Evolutionary conservation across 1,284 basidiomycete genomes (phyloP), one percentile per base, ranked within the genome.

Genomic region (Gymnopus androsaceus): DNA sequence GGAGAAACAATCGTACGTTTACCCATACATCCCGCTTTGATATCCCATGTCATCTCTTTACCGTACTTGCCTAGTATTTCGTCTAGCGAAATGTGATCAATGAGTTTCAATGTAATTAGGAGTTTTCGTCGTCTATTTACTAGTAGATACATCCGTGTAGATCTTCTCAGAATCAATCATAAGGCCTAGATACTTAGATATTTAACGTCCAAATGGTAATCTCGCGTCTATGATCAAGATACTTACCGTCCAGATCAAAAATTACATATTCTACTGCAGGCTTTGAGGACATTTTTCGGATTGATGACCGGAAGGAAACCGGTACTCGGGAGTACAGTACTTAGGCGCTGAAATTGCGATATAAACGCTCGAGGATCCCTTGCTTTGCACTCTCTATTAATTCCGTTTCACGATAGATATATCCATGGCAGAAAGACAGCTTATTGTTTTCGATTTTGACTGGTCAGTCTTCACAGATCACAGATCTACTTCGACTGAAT

Each of bases 371-470:
- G n/a, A n/a, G n/a, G n/a, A n/a, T n/a, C n/a, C n/a, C n/a, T n/a
- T n/a, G n/a, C n/a, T n/a, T n/a, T n/a, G n/a, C n/a, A n/a, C n/a
- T n/a, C n/a, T n/a, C n/a, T n/a, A n/a, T n/a, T n/a, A n/a, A n/a
- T n/a, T n/a, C n/a, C n/a, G n/a, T n/a, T n/a, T n/a, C n/a, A n/a
- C n/a, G n/a, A n/a, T 34, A 14, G 9, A n/a, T 60, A 59, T n/a
- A n/a, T n/a, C n/a, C n/a, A n/a, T 69, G 46, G 67, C 80, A 45
- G 71, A 76, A 49, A 86, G 81, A 63, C 93, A 96, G 71, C 86
- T 98, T 45, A 80, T 98, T 61, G 89, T 98, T 15, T 98, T 92
- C 65, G 96, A 99, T 73, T 98, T 98, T 75, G 96, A 99, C 81
- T 98, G 95, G 95, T 92, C 68, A 59, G 78, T 72, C 27, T 45